Evolutionary conservation across 768 basidiomycete genomes (phyloP).

Genomic region (Trametes meyenii): DNA sequence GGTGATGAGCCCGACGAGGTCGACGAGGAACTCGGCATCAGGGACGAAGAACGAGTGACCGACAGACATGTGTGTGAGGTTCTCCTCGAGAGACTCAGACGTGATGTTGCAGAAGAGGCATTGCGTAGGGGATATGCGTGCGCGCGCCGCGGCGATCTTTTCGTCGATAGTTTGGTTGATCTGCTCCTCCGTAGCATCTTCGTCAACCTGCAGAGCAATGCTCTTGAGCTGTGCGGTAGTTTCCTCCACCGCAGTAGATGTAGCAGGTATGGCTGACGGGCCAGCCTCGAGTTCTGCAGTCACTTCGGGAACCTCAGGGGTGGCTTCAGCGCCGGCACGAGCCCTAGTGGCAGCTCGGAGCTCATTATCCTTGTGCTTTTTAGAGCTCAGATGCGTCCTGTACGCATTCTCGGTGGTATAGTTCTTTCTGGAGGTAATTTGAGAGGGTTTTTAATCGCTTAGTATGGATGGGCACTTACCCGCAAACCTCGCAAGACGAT

Average conservation of each 20-base stretch:
- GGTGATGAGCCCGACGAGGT: constrained; percentile 76
- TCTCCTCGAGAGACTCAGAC: constrained; percentile 55
- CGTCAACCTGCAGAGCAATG: constrained; percentile 35
- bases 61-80: constrained; percentile 84
- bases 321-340: constrained; percentile 6
- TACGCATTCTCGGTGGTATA: constrained; percentile 92
- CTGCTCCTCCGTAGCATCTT: constrained; percentile 48
- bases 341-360: constrained; percentile 45
- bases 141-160: constrained; percentile 72
- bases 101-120: constrained; percentile 84
- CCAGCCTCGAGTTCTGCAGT: constrained; percentile 7
- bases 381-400: constrained; percentile 83
- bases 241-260: constrained; percentile 3
- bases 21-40: constrained; percentile 87
- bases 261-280: constrained; percentile 1
- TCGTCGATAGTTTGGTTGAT: constrained; percentile 64
- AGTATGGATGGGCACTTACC: constrained; percentile 49
- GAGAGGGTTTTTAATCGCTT: neutral
- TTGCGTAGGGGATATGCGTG: constrained; percentile 58
- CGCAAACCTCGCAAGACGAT: constrained; percentile 78
- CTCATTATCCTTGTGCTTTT: constrained; percentile 84
- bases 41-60: constrained; percentile 95
- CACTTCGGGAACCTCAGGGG: neutral
- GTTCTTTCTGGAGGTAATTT: constrained; percentile 61
- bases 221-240: constrained; percentile 10